Evolutionary conservation across 2,329 filamentous ascomycete species (phyloP).

Genomic region (Penicillium occitanis): DNA sequence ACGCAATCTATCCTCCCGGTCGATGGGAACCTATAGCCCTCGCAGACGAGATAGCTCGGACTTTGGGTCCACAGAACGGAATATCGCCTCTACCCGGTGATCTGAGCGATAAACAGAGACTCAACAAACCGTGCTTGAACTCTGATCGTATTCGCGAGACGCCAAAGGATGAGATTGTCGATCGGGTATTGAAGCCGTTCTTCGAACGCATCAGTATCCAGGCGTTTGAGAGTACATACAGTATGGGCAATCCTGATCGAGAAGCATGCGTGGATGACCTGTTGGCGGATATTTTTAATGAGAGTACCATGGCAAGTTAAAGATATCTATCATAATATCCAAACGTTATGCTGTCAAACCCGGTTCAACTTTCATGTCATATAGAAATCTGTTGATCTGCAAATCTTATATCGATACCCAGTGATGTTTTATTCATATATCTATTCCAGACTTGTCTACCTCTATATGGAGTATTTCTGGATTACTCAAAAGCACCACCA

Average conservation of each 20-base stretch:
- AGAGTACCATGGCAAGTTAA: slow-evolving; percentile 57
- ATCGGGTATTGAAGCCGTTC: slow-evolving; percentile 79
- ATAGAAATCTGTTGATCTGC: not conserved
- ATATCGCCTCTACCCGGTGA: slow-evolving; percentile 30
- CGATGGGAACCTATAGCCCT: slow-evolving; percentile 70
- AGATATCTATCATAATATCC: not conserved
- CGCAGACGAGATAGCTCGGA: slow-evolving; percentile 80
- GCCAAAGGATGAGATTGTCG: slow-evolving; percentile 63
- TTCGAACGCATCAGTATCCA: slow-evolving; percentile 90
- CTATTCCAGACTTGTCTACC: not conserved
- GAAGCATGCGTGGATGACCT: slow-evolving; percentile 64
- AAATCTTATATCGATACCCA: not conserved
- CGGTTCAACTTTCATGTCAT: not conserved
- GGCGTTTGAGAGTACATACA: slow-evolving; percentile 89
- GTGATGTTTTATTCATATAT: not conserved
- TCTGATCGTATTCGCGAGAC: slow-evolving; percentile 54
- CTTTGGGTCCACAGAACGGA: slow-evolving; percentile 56
- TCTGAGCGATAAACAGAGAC: slow-evolving; percentile 31
- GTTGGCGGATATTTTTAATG: slow-evolving; percentile 75
- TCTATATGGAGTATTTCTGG: not conserved
- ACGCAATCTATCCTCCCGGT: slow-evolving; percentile 81
- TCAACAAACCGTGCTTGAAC: slow-evolving; percentile 44
- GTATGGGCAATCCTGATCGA: slow-evolving; percentile 69
- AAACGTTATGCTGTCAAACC: not conserved
- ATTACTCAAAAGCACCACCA: not conserved